These are phyloP conservation scores for Lophium mytilinum DNA, from an alignment of 495 filamentous ascomycete species.

Conservation along the genomic window DNA sequence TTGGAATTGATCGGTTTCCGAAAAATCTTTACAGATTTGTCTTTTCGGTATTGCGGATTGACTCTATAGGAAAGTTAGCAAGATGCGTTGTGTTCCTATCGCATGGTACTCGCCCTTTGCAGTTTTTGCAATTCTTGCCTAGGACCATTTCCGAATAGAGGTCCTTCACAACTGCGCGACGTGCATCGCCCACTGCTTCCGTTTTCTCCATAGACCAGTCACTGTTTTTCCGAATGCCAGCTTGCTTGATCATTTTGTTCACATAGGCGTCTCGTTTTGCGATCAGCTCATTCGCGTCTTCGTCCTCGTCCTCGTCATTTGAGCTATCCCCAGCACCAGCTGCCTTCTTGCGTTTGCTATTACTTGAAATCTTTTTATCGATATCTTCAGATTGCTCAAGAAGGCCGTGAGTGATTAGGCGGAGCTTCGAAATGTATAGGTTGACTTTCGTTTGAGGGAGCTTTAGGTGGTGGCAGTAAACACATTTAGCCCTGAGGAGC, in stretches of 20 bases:
- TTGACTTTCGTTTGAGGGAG: conserved; percentile 65
- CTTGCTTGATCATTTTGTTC: conserved; percentile 50
- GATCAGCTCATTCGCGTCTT: conserved; percentile 52
- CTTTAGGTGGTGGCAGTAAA: conserved; percentile 78
- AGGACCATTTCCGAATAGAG: conserved; percentile 62
- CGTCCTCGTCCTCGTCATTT: conserved; percentile 46
- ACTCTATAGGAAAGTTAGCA: conserved; percentile 1
- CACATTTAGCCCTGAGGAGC: conserved; percentile 75
- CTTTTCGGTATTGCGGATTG: conserved; percentile 68
- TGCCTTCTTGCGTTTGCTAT: conserved; percentile 27
- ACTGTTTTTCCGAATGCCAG: conserved; percentile 42
- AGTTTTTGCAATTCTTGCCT: conserved; percentile 63
- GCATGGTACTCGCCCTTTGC: conserved; percentile 40
- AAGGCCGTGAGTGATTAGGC: conserved; percentile 76
- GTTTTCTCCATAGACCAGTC: conserved; percentile 59
- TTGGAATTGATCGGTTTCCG: conserved; percentile 66
- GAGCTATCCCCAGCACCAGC: conserved; percentile 42
- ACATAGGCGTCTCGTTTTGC: conserved; percentile 63
- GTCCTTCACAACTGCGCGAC: conserved; percentile 66
- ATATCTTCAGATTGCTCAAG: conserved; percentile 64
- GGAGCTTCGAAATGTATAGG: conserved; percentile 73
- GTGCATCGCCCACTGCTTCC: conserved; percentile 67
- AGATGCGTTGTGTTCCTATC: neutral
- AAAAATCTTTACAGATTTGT: conserved; percentile 86
- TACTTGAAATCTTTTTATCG: conserved; percentile 19